A percentile compares a stretch with the other conserved stretches of the same genome.
Conservation (phyloP, 768 basidiomycete genomes). For the Kwoniella pini region DNA sequence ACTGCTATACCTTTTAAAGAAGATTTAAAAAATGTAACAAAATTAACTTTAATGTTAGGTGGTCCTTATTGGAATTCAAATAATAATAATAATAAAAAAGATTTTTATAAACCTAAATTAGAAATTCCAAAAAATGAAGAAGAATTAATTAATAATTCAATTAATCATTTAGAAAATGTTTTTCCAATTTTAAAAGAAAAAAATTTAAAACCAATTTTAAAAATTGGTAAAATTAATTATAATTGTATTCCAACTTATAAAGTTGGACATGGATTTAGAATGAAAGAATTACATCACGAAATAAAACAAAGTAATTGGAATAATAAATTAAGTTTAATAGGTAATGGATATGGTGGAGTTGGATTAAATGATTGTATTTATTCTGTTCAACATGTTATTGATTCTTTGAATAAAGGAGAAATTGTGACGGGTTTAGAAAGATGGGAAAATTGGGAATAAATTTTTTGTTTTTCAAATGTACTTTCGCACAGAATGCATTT, state of each 20-base stretch:
- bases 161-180: constrained; percentile 37
- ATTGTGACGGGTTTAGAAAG: constrained; percentile 47
- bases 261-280: constrained; percentile 71
- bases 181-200: constrained; percentile 37
- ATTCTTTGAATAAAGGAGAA: constrained; percentile 21
- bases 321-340: constrained; percentile 65
- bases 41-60: constrained; percentile 87
- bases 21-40: constrained; percentile 59
- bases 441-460: constrained; percentile 26
- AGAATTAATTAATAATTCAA: constrained; percentile 19
- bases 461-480: too few relatives aligned
- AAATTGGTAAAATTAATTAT: constrained; percentile 56
- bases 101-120: constrained; percentile 26
- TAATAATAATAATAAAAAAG: too few relatives aligned
- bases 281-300: constrained; percentile 62
- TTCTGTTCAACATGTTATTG: constrained; percentile 63
- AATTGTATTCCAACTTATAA: constrained; percentile 76
- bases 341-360: constrained; percentile 83
- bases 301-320: constrained; percentile 58
- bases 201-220: constrained; percentile 38
- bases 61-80: constrained; percentile 67
- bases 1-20: constrained; percentile 62
- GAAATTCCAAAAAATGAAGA: constrained; percentile 9
- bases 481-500: neutral
- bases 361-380: constrained; percentile 84